A percentile compares a stretch with the other conserved stretches of the same genome.
Evolutionary conservation across 2,329 filamentous ascomycete species (phyloP).

Genomic region (Arthrobotrys musiformis): DNA sequence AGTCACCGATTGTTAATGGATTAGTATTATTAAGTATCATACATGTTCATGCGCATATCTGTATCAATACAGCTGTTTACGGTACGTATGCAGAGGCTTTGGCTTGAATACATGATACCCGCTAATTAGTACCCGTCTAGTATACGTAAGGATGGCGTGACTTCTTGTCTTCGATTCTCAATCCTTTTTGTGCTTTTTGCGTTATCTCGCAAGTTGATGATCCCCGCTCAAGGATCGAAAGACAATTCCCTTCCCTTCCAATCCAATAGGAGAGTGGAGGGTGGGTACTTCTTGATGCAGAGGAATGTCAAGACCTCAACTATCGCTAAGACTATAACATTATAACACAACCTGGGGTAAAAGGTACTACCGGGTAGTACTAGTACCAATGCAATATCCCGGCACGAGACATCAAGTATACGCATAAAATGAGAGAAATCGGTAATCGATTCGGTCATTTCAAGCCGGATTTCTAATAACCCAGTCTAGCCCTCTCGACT

Average conservation of each 20-base stretch:
- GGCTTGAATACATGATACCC: background rate
- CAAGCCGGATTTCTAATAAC: slow-evolving; percentile 40
- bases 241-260: slow-evolving; percentile 1
- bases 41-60: background rate
- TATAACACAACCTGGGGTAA: slow-evolving; percentile 4
- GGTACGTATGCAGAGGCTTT: background rate
- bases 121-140: background rate
- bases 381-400: background rate
- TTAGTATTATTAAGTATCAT: no score
- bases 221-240: slow-evolving; percentile 28
- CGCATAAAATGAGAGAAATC: background rate
- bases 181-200: slow-evolving; percentile 12
- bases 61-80: no score
- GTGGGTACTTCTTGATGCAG: slow-evolving; percentile 14
- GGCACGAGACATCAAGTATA: slow-evolving; percentile 15
- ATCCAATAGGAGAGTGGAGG: background rate
- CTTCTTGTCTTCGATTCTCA: slow-evolving; percentile 2
- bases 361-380: no score
- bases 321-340: no score
- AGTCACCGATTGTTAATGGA: slow-evolving; percentile 3
- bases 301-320: background rate
- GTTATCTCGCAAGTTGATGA: slow-evolving; percentile 19
- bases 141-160: slow-evolving; percentile 26
- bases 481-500: slow-evolving; percentile 26
- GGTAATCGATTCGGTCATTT: background rate